These are phyloP conservation scores for Tulasnella sp. DNA, from an alignment of 768 basidiomycete genomes.

Conservation along the genomic window DNA sequence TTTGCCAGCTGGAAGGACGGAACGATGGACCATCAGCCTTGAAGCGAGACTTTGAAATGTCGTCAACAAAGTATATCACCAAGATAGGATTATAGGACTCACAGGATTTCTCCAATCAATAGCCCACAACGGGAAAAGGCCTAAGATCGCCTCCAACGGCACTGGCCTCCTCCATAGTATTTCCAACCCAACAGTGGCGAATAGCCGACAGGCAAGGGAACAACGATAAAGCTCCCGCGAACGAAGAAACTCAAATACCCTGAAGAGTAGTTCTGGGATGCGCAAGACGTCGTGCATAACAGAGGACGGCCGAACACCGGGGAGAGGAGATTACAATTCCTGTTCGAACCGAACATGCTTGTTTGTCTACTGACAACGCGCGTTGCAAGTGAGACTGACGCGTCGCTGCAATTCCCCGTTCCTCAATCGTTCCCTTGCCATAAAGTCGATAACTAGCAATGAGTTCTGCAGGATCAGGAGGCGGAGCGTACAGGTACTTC, in stretches of 20 bases:
- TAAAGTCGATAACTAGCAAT: background rate
- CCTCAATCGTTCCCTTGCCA: background rate
- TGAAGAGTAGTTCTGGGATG: background rate
- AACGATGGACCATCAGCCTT: too few relatives aligned
- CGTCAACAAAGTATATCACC: background rate
- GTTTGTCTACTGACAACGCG: conserved; percentile 6
- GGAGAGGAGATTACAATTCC: background rate
- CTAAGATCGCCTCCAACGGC: background rate
- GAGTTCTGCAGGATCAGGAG: conserved; percentile 23
- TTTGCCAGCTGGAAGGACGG: too few relatives aligned
- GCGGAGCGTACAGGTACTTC: conserved; percentile 63
- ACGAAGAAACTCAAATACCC: background rate
- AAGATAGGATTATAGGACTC: background rate
- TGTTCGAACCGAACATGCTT: background rate
- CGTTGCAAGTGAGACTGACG: conserved; percentile 12
- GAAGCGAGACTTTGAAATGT: too few relatives aligned
- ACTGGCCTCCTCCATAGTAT: background rate
- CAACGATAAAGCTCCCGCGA: background rate
- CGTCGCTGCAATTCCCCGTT: conserved; percentile 5
- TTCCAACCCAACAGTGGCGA: background rate
- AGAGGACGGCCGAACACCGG: background rate
- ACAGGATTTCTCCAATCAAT: background rate
- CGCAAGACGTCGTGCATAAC: background rate
- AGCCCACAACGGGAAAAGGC: background rate
- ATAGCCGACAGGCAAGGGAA: background rate